Base-by-base conservation (phyloP, 2,329 filamentous ascomycete genomes). In the Knufia petricola region DNA sequence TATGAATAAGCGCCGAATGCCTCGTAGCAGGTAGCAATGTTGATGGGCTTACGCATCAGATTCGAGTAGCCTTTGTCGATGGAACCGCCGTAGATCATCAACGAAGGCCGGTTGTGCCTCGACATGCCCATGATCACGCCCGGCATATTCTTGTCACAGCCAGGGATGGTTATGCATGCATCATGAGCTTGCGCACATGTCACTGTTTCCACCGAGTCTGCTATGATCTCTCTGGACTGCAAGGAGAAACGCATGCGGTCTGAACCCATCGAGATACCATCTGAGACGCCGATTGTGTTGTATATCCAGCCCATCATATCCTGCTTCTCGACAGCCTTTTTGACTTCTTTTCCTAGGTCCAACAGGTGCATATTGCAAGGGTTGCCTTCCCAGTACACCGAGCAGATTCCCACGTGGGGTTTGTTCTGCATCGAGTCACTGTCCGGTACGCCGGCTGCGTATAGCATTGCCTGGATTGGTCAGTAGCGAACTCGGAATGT, bases 81-180 rank as follows among this genome's bases (percentile, higher is more conserved):
- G 13, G 87, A 86, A 32, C 90, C 90, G 44, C 90, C 90, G 64
- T 95, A 96, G 51, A 96, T 84, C 88, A 95, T 95, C 63, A 95
- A 73, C 41, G 87, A 92, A 3, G 90, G 90, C 8, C 90, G 78
- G 67, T 95, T 95, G 68, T 94, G 87, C 50, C 90, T 79, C 12
- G 86, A 87, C 61, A 92, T 88, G 0, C 85, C 88, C 82, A 95
- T 95, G 54, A 92, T 74, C 13, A 86, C 84, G 55, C 89, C 89
- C 0, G 89, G 89, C 90, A 95, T 95, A 66, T 95, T 95, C 77
- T 95, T 95, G 71, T 95, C 89, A 65, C 89, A 95, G 9, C 89
- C 89, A 0, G 90, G 88, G 58, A 95, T 90, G 24, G 86, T 82
- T 64, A 95, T 89, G 65, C 89, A 94, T 50, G 88, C 90, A 64